Evolutionary conservation across 164 flowering plant species (phyloP), one percentile per base, ranked within the genome.

Genomic region (Nymphaea colorata): DNA sequence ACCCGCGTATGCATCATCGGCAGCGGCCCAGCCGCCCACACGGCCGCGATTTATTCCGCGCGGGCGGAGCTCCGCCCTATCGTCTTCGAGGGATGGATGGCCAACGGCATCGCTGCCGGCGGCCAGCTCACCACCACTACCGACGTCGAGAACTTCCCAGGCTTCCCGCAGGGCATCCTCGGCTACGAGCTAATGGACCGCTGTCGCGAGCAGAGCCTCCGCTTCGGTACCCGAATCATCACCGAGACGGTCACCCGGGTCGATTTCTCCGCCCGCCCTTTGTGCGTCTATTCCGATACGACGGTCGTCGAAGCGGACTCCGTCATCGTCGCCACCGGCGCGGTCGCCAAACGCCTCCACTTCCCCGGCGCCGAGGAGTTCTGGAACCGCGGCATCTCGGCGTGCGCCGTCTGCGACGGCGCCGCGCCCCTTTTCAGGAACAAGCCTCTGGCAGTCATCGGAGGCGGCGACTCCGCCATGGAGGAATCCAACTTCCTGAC

Each of bases 381-480:
- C 68, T 94, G 98, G 99, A 91, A 90, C 67, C 75, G 82, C 0
- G 99, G 99, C 36, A 94, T 94, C n/a, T 91, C 98, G 0, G 98
- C 93, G 8, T 87, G 90, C 59, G 93, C 93, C 2, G 88, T 87
- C 3, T 86, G 93, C 45, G 93, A 87, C 44, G 93, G 93, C 0
- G 99, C 98, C 0, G 93, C 94, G 0, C 98, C 98, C 0, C 90
- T 90, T 3, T 94, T 94, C 70, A 68, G 91, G 73, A 76, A 86
- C 76, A 87, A 87, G 73, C 92, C 92, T 0, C 71, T 94, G 68
- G 99, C 88, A 11, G 98, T 94, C 59, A 88, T 94, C 5, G 99
- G 99, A 0, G 98, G 99, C 6, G 98, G 97, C 0, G 99, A 94
- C 68, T 91, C 99, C 4, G 98, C 99, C 1, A 94, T 91, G 96